Evolutionary conservation across 2,329 filamentous ascomycete genomes (phyloP).

Genomic region (Echinosphaeria canescens): DNA sequence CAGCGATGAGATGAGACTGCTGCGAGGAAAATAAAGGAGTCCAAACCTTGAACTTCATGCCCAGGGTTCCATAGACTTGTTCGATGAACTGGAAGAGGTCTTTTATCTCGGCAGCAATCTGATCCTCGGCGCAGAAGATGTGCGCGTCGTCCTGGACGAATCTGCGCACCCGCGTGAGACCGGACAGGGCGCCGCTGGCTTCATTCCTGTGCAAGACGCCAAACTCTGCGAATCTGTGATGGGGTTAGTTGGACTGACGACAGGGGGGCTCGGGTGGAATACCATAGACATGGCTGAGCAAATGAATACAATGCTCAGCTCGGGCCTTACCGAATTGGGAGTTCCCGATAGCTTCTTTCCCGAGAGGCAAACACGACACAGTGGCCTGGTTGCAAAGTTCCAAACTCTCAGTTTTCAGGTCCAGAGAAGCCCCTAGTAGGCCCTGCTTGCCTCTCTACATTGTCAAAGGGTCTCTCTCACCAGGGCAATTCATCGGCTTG

Average conservation of each 20-base stretch:
- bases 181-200: slow-evolving; percentile 74
- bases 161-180: slow-evolving; percentile 75
- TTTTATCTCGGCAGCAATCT: slow-evolving; percentile 54
- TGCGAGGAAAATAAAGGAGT: too few species aligned
- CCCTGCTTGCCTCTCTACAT: too few species aligned
- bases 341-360: slow-evolving; percentile 69
- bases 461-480: too few species aligned
- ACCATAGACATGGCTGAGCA: too few species aligned
- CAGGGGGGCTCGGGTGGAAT: too few species aligned
- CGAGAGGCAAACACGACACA: slow-evolving; percentile 72
- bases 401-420: too few species aligned
- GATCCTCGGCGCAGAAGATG: slow-evolving; percentile 78
- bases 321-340: too few species aligned
- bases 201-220: slow-evolving; percentile 92
- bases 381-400: too few species aligned
- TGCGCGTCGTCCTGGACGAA: slow-evolving; percentile 96
- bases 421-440: too few species aligned
- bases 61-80: slow-evolving; percentile 54
- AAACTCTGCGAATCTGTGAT: slow-evolving; percentile 90
- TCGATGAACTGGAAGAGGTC: slow-evolving; percentile 74
- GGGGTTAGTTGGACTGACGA: too few species aligned
- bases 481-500: slow-evolving; percentile 98
- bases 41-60: slow-evolving; percentile 83
- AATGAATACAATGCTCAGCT: too few species aligned
- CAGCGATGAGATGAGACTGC: too few species aligned